Conservation (phyloP, 2,329 filamentous ascomycete species). For the Orbilia blumenaviensis region DNA sequence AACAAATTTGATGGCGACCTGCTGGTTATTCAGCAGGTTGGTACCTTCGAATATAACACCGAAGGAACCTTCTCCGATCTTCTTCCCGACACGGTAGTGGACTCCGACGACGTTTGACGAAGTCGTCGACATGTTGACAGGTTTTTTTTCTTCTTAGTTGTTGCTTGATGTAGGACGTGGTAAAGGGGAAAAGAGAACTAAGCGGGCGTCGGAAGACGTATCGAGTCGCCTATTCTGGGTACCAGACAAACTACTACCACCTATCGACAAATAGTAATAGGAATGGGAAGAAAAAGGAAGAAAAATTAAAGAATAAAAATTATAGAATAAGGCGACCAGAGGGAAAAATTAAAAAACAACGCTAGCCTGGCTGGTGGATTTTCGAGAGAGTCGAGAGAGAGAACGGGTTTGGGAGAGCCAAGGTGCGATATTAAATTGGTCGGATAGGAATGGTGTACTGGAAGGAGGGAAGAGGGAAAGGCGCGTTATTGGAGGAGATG, state of each 20-base stretch:
- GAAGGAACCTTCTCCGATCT: conserved; percentile 98
- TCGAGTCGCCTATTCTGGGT: conserved; percentile 45
- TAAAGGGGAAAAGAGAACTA: conserved; percentile 41
- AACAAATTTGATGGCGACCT: conserved; percentile 99
- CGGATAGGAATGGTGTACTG: conserved; percentile 18
- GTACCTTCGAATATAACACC: conserved; percentile 99
- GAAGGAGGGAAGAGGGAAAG: conserved; percentile 29
- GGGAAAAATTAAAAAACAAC: not conserved
- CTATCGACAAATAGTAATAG: conserved; percentile 2
- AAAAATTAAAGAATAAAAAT: not conserved
- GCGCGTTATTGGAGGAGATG: no score
- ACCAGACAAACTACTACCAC: conserved; percentile 39
- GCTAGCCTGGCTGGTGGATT: conserved; percentile 7
- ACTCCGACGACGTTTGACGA: conserved; percentile 98
- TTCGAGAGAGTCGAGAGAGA: conserved; percentile 36
- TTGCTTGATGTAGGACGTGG: conserved; percentile 68
- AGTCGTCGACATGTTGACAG: conserved; percentile 51
- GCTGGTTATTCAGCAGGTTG: conserved; percentile 97
- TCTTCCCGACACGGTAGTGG: conserved; percentile 98
- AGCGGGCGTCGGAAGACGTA: conserved; percentile 46
- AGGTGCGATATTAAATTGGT: not conserved
- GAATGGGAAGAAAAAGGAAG: not conserved
- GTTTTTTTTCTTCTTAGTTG: conserved; percentile 66
- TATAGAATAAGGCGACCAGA: not conserved
- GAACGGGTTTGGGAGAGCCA: not conserved